Evolutionary conservation across 2,329 filamentous ascomycete genomes (phyloP).

Genomic region (Huntiella decipiens): DNA sequence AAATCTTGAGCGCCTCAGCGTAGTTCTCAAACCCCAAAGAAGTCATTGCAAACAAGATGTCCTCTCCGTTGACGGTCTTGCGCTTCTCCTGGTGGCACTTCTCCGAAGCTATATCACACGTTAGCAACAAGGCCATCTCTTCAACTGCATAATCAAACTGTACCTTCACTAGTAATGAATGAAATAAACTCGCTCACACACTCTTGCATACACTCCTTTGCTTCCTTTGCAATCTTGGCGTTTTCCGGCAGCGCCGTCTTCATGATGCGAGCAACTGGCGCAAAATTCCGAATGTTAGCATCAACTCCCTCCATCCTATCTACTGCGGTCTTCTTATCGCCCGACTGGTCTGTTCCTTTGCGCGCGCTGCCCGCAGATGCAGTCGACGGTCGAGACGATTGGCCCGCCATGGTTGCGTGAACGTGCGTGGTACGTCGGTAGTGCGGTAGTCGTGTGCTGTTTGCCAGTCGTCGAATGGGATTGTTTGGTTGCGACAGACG

Average conservation of each 20-base stretch:
- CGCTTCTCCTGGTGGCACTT: conserved; percentile 99
- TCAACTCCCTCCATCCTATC: conserved; percentile 26
- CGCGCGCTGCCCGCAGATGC: too few relatives aligned
- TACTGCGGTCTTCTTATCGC: not conserved
- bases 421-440: too few relatives aligned
- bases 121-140: not conserved
- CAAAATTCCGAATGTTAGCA: conserved; percentile 90
- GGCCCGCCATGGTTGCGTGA: too few relatives aligned
- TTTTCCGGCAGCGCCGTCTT: conserved; percentile 94
- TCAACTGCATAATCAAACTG: conserved; percentile 18
- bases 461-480: too few relatives aligned
- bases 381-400: too few relatives aligned
- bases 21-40: conserved; percentile 98
- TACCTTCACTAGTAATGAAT: conserved; percentile 98
- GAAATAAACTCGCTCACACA: conserved; percentile 99
- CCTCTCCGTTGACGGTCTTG: conserved; percentile 97
- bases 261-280: conserved; percentile 97
- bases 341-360: not conserved
- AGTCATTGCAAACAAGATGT: conserved; percentile 97
- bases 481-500: too few relatives aligned
- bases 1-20: conserved; percentile 92
- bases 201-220: conserved; percentile 99
- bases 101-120: conserved; percentile 55
- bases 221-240: conserved; percentile 96
- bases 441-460: too few relatives aligned